phyloP scores from a whole-genome alignment of 495 filamentous ascomycete species.

The Rusavskia elegans region DNA sequence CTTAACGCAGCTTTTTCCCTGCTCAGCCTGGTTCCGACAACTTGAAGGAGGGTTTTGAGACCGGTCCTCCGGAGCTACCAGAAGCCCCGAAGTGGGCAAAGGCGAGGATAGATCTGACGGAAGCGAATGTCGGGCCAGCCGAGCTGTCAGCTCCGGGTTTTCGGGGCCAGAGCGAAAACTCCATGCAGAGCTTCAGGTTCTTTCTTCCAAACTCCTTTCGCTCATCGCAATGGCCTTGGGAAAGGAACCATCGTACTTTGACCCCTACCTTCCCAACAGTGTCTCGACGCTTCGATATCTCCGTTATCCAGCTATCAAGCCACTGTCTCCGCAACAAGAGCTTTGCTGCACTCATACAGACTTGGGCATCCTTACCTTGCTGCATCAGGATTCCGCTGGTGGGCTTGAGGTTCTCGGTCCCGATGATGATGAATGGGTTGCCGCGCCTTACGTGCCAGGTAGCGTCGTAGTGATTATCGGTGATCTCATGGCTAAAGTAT shows the following conservation, averaged over 20 bases:
- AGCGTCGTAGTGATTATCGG: conserved; percentile 35
- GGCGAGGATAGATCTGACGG: conserved; percentile 23
- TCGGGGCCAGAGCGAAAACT: conserved; percentile 18
- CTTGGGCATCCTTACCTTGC: conserved; percentile 26
- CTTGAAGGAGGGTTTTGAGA: conserved; percentile 33
- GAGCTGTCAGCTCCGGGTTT: conserved; percentile 6
- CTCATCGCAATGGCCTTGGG: conserved; percentile 25
- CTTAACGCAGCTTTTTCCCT: conserved; percentile 21
- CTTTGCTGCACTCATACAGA: conserved; percentile 31
- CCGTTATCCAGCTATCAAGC: conserved; percentile 18
- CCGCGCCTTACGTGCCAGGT: conserved; percentile 27
- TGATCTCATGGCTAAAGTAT: conserved; percentile 30
- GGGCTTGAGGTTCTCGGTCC: conserved; percentile 28
- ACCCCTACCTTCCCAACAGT: conserved; percentile 21
- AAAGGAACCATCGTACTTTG: conserved; percentile 23
- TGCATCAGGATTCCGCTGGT: conserved; percentile 27
- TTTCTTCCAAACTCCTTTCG: conserved; percentile 24
- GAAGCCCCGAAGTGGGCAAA: background rate
- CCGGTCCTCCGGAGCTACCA: conserved; percentile 15
- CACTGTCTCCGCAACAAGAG: conserved; percentile 17
- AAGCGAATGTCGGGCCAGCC: conserved; percentile 27
- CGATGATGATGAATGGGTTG: conserved; percentile 23
- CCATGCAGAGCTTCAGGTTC: conserved; percentile 24
- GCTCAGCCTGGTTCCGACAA: conserved; percentile 23
- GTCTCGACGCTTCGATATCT: conserved; percentile 28